Base-by-base conservation (phyloP, 164 flowering plant genomes). In the Cinnamomum chago region DNA sequence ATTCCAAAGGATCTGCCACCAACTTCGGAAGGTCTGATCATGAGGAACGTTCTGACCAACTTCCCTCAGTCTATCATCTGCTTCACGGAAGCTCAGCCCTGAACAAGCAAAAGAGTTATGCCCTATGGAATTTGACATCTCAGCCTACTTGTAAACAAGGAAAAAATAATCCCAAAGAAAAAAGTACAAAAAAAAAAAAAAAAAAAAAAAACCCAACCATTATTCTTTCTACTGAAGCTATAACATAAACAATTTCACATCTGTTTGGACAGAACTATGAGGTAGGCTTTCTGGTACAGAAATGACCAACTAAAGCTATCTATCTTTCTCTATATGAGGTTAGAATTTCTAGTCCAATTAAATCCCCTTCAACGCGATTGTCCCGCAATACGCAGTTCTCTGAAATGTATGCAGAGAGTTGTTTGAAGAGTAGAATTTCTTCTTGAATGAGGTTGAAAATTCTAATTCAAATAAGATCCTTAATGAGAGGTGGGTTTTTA, bases 1-100 rank as follows among this genome's bases (percentile, higher is more conserved):
- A 82, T 70, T 85, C 91, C 93, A 84, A 11, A 91, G 83, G 79
- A 91, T 85, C 72, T 86, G 87, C 96, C 93, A 90, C 96, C 94
- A 91, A 51, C 87, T 84, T 74, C 88, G 91, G 74, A 86, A 87
- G 68, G 76, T 68, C 76, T 86, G 79, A 66, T 83, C 84, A 70
- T 85, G 72, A 67, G 90, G 87, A 71, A 81, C 80, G 81, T 91
- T 91, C 79, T 92, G 96, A n/a, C 94, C 96, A 69, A 58, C 81
- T 83, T 88, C 94, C 74, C 66, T 80, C 78, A 88, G 74, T 79
- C 94, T 82, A 77, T 83, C 85, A 58, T 86, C 90, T 17, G 96
- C 96, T 79, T 91, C 94, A 24, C 78, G 80, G 76, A 91, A 91
- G 80, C 94, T 88, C 82, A 91, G 80, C 28, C 96, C 96, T 91